Evolutionary conservation across 768 basidiomycete species (phyloP).

Genomic region (Gymnopilus junonius): DNA sequence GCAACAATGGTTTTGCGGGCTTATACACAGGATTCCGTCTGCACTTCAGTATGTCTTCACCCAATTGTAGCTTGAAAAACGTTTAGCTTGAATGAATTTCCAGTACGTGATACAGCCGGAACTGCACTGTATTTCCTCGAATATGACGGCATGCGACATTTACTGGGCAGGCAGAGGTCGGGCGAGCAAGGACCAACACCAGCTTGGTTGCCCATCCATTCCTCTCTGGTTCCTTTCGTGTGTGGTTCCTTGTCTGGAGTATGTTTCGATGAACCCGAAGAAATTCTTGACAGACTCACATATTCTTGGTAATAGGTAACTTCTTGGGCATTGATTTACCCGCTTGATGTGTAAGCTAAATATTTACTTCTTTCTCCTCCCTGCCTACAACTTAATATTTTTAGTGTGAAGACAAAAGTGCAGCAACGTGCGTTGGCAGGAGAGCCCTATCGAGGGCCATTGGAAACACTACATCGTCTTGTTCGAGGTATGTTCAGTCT

Average conservation of each 20-base stretch:
- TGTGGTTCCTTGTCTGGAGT: constrained; percentile 93
- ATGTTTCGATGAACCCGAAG: constrained; percentile 38
- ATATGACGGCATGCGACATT: constrained; percentile 89
- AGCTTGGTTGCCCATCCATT: constrained; percentile 83
- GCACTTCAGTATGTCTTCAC: constrained; percentile 68
- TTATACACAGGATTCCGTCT: constrained; percentile 85
- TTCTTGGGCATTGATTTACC: constrained; percentile 92
- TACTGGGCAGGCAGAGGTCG: constrained; percentile 75
- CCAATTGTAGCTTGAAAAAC: not conserved
- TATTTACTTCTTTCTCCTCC: constrained; percentile 1
- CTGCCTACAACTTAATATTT: constrained; percentile 13
- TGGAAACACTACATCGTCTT: constrained; percentile 77
- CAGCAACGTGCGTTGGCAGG: constrained; percentile 91
- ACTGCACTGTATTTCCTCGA: constrained; percentile 94
- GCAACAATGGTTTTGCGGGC: constrained; percentile 61
- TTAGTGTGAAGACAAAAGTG: constrained; percentile 91
- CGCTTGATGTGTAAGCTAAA: constrained; percentile 83
- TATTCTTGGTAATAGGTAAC: constrained; percentile 47
- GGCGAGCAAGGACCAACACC: constrained; percentile 85
- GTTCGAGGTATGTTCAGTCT: constrained; percentile 63
- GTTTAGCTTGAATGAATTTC: not conserved
- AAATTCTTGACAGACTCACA: constrained; percentile 30
- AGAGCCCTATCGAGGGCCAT: constrained; percentile 68
- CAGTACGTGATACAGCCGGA: constrained; percentile 88
- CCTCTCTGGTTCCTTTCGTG: constrained; percentile 83